These are phyloP conservation scores for Euphorbia peplus DNA, from an alignment of 345 rosid genomes.

Conservation along the genomic window DNA sequence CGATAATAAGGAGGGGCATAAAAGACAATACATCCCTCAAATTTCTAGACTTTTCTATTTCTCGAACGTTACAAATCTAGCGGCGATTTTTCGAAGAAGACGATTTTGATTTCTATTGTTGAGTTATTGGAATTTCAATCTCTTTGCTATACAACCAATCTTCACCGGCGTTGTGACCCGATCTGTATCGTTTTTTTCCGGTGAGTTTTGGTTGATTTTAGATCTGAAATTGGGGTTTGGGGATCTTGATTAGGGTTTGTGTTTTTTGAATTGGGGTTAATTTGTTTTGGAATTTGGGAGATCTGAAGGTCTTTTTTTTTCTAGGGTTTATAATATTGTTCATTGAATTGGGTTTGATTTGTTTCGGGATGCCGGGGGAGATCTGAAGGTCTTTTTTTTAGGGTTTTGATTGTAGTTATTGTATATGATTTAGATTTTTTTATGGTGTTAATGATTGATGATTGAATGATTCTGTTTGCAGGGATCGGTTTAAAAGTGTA, in stretches of 20 bases:
- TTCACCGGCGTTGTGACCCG: background rate
- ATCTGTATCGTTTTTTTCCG: background rate
- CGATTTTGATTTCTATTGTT: too few species aligned
- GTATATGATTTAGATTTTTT: background rate
- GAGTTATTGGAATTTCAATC: too few species aligned
- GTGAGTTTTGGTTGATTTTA: background rate
- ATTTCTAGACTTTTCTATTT: too few species aligned
- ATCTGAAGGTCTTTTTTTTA: too few species aligned
- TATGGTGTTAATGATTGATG: background rate
- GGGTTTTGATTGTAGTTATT: too few species aligned
- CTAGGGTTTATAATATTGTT: background rate
- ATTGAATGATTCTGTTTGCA: background rate
- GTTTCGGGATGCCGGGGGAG: too few species aligned
- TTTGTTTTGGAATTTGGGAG: constrained; percentile 4
- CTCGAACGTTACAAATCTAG: too few species aligned
- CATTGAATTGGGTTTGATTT: background rate
- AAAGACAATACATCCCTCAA: background rate
- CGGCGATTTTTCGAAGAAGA: background rate
- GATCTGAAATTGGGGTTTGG: background rate
- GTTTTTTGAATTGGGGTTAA: background rate
- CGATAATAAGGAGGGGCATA: background rate
- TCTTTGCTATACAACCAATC: background rate
- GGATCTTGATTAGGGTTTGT: background rate
- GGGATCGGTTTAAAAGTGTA: background rate
- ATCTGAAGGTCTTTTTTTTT: constrained; percentile 8